These are phyloP conservation scores for Globisporangium orthogonon DNA, from an alignment of 352 stramenopile genomes.

Conservation along the genomic window DNA sequence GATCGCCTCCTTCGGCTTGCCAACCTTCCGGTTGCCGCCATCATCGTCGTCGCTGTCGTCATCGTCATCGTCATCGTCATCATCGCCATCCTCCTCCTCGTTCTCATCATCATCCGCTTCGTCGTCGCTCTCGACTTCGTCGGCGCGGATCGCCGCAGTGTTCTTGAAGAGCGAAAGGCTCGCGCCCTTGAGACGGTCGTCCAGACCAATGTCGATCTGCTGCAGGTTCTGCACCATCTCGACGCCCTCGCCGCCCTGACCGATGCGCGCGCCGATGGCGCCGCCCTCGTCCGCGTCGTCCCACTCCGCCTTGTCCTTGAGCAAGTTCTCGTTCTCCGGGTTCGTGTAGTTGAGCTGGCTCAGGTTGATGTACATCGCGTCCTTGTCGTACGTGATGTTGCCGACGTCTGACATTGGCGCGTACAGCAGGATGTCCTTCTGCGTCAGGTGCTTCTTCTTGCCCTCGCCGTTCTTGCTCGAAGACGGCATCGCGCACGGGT, in stretches of 20 bases:
- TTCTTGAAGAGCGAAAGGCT: slow-evolving; percentile 96
- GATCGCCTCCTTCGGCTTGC: slow-evolving; percentile 59
- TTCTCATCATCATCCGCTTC: slow-evolving; percentile 58
- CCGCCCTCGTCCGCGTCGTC: slow-evolving; percentile 34
- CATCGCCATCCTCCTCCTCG: slow-evolving; percentile 36
- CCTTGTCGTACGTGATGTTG: slow-evolving; percentile 98
- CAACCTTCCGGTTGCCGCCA: slow-evolving; percentile 32
- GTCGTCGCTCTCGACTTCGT: slow-evolving; percentile 59
- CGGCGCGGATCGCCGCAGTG: slow-evolving; percentile 73
- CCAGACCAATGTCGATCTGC: slow-evolving; percentile 83
- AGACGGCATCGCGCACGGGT: slow-evolving; percentile 94
- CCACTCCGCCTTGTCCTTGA: slow-evolving; percentile 43
- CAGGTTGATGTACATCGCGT: slow-evolving; percentile 99
- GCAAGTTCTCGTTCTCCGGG: slow-evolving; percentile 71
- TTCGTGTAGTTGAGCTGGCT: slow-evolving; percentile 93
- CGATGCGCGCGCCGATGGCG: slow-evolving; percentile 28
- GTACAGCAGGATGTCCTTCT: slow-evolving; percentile 93
- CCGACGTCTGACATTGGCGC: slow-evolving; percentile 93
- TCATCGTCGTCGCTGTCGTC: slow-evolving; percentile 43
- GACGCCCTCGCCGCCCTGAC: slow-evolving; percentile 72
- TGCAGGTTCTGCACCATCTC: slow-evolving; percentile 96
- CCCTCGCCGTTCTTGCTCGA: slow-evolving; percentile 35
- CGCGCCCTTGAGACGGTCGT: slow-evolving; percentile 92
- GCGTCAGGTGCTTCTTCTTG: slow-evolving; percentile 86
- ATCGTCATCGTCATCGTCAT: slow-evolving; percentile 39